Conservation (phyloP, 2,329 filamentous ascomycete species). For the Raffaelea deltoideospora region DNA sequence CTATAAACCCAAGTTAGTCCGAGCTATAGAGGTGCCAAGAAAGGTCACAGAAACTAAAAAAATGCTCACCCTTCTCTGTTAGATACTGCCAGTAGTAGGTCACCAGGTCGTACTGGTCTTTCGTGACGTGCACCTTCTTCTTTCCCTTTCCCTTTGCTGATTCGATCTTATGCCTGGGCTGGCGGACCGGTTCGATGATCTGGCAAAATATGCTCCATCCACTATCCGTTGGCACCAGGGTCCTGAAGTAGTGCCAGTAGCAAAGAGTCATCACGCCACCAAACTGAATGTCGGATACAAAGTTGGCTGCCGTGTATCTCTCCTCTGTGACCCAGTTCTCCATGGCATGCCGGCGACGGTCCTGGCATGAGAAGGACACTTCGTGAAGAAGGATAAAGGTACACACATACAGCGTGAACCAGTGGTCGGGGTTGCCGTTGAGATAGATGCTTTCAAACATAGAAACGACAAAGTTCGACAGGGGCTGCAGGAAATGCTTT, state of each 20-base stretch:
- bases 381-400: slow-evolving; percentile 28
- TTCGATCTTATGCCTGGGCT: slow-evolving; percentile 8
- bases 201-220: slow-evolving; percentile 12
- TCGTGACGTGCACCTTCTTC: slow-evolving; percentile 9
- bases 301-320: slow-evolving; percentile 23
- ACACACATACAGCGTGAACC: slow-evolving; percentile 22
- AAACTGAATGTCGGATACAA: slow-evolving; percentile 28
- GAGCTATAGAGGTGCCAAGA: not conserved
- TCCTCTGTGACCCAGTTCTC: slow-evolving; percentile 17
- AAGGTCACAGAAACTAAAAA: not conserved
- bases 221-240: slow-evolving; percentile 16
- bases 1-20: not conserved
- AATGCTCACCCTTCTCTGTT: slow-evolving; percentile 9
- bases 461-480: slow-evolving; percentile 18
- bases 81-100: slow-evolving; percentile 14
- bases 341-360: slow-evolving; percentile 26
- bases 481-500: slow-evolving; percentile 18
- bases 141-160: slow-evolving; percentile 14
- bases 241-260: slow-evolving; percentile 37
- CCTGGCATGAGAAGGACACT: slow-evolving; percentile 22
- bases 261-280: slow-evolving; percentile 29
- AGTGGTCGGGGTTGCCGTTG: slow-evolving; percentile 17
- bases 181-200: slow-evolving; percentile 2
- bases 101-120: slow-evolving; percentile 19
- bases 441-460: slow-evolving; percentile 20